Evolutionary conservation across 495 filamentous ascomycete species (phyloP), one percentile per base, ranked within the genome.

Genomic region (Chaetomidium leptoderma): DNA sequence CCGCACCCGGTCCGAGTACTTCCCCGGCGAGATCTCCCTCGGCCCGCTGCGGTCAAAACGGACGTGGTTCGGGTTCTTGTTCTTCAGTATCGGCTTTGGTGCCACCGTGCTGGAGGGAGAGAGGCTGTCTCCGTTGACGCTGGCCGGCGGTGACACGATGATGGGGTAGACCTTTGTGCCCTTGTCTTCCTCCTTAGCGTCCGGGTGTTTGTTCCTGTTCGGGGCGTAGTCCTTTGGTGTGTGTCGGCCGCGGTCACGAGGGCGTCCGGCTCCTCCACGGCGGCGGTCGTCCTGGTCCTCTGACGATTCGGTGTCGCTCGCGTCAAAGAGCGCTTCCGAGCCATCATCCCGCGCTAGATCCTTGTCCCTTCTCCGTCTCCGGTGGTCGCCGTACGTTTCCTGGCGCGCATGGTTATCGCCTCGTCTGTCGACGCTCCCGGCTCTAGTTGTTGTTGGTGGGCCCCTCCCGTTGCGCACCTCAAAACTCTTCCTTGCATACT

Each of bases 401-500:
- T 52, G 57, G 13, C 53, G 46, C 14, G 55, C 49, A 48, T 29
- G 23, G 24, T 54, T 13, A 4, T 13, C 14, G n/a, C 37, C 27
- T 30, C 9, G 14, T 13, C 21, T 55, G 17, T 44, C 36, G 14
- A 36, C 19, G 16, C 17, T 49, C 35, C 23, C 29, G 26, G 37
- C 17, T 40, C 21, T 16, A 24, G 58, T 42, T 48, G 53, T 23
- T 50, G 56, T 21, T 14, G 55, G 40, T 7, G 57, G 48, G 16
- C 49, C 46, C 30, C 71, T 66, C 8, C 67, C 70, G 62, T 65
- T 77, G 67, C 86, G 77, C 24, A 85, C 75, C 55, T 82, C 76
- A 6, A 74, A 67, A 24, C 83, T 86, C 50, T 74, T 70, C 37
- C 74, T 71, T 0, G 85, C 83, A 44, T 80, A 78, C 36, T 81